Conservation (phyloP, 2,329 filamentous ascomycete genomes). For the Endoconidiophora polonica region DNA sequence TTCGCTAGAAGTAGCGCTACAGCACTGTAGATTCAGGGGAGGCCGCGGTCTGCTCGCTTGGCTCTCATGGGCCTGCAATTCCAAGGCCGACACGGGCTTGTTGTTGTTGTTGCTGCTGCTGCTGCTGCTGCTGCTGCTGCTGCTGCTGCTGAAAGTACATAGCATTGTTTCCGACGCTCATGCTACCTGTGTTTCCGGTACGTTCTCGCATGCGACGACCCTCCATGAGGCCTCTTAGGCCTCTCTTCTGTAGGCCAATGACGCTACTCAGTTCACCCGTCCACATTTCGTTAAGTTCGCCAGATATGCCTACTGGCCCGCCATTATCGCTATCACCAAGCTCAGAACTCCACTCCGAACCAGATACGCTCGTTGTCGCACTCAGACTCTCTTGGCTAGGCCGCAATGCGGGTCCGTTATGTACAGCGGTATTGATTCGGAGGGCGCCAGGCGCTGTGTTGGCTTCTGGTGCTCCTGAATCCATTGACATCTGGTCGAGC, state of each 20-base stretch:
- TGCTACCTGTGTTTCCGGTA: constrained; percentile 26
- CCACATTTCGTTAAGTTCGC: constrained; percentile 47
- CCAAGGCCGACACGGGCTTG: constrained; percentile 32
- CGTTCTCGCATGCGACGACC: constrained; percentile 71
- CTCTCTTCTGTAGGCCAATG: constrained; percentile 88
- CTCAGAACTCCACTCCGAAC: constrained; percentile 40
- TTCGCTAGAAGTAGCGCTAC: no score
- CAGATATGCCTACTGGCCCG: constrained; percentile 19
- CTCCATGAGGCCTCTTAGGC: constrained; percentile 85
- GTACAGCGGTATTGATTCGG: constrained; percentile 32
- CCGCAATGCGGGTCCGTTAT: constrained; percentile 16
- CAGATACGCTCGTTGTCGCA: constrained; percentile 33
- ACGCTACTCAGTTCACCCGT: constrained; percentile 68
- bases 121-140: no score
- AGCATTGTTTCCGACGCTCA: constrained; percentile 19
- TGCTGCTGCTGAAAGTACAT: constrained; percentile 17
- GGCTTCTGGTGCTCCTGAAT: neutral
- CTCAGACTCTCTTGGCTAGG: constrained; percentile 33
- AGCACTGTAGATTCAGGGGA: no score
- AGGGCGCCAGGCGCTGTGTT: constrained; percentile 20
- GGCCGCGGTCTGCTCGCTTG: neutral
- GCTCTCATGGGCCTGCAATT: constrained; percentile 26
- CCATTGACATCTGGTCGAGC: constrained; percentile 8
- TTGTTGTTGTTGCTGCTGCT: constrained; percentile 12
- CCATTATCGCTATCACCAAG: constrained; percentile 33